Base-by-base conservation (phyloP, 1,284 basidiomycete genomes). In the Austroboletus olivaceoglutinosus region DNA sequence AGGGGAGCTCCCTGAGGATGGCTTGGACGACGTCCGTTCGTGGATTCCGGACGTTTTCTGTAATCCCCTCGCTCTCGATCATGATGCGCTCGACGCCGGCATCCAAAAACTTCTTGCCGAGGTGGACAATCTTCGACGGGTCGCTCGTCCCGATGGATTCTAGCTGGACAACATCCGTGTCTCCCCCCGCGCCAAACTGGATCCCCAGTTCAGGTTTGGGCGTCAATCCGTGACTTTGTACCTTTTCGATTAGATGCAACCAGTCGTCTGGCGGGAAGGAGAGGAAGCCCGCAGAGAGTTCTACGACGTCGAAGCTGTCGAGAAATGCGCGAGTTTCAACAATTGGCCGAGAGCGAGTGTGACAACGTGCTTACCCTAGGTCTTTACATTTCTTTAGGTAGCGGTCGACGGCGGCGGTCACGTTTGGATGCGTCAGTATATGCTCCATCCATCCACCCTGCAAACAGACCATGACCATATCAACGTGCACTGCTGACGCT, bases 31-130 rank as follows among this genome's bases (percentile, higher is more conserved):
- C 72, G 58, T 76, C 75, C 34, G 72, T 76, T 10, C 73, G 67
- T 71, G 70, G 74, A 21, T 53, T 59, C 38, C 65, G 62, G 23
- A 77, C 75, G 58, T 77, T 77, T 61, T 77, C 76, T 0, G 74
- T 77, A 50, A 77, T 76, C 13, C 75, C 74, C 48, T 76, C 74
- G 53, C 71, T 73, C 56, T 77, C 75, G 41, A 77, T 77, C 74
- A 74, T 74, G 46, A 76, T 70, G 67, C 74, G 75, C 67, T 75
- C 51, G 19, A 75, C 73, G 7, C 74, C 75, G 2, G 73, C 74
- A 16, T 75, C 67, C 9, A 77, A 52, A 52, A 77, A 73, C 10
- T 58, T 63, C 33, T 73, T 72, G 22, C 73, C 75, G n/a, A 73
- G 64, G 57, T 74, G 75, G 71, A 23, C 43, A 8, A 56, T 41